Evolutionary conservation across 2,329 filamentous ascomycete species (phyloP), one percentile per base, ranked within the genome.

Genomic region (Saccharata proteae): DNA sequence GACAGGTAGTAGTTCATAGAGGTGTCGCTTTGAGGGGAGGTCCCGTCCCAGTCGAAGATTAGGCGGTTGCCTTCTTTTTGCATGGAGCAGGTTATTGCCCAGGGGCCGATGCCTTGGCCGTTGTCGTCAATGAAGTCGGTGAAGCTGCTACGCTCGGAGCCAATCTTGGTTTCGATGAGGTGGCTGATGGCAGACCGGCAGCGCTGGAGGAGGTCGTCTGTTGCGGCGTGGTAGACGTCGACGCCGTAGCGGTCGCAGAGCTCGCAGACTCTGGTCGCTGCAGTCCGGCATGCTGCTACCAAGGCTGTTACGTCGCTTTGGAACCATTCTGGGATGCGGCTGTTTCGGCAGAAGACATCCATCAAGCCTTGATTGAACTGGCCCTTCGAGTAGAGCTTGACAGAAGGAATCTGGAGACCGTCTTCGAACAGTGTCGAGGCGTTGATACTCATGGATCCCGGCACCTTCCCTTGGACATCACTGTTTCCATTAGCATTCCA

Each of bases 81-180:
- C 61, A 65, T 66, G 0, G 56, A 57, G 43, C 64, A 67, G 15
- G 54, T 56, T 6, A 67, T 48, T 1, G 59, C 61, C 44, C 61
- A 65, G 0, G 62, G 62, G 0, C 62, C 59, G 8, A 58, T 38
- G 3, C 55, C 58, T 27, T 62, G 57, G 1, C 61, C 62, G 32
- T 66, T 61, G 35, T 66, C 61, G 40, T 66, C 61, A 27, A 65
- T 57, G 40, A 64, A 66, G 40, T 66, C 63, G 2, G 62, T 64
- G 36, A 67, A 65, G 6, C 48, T 54, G 21, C 52, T 55, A 23
- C 49, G 49, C 25, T 61, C 42, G n/a, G 51, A 48, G 16, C 58
- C 54, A 9, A 67, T 60, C 10, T 64, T 57, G 1, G 52, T 51
- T 14, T 64, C 55, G 33, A 67, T 61, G 25, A 67, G 59, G 22